These are phyloP conservation scores for Kickxella alabastrina DNA, from an alignment of 192 early-diverging fungal species.

Conservation along the genomic window DNA sequence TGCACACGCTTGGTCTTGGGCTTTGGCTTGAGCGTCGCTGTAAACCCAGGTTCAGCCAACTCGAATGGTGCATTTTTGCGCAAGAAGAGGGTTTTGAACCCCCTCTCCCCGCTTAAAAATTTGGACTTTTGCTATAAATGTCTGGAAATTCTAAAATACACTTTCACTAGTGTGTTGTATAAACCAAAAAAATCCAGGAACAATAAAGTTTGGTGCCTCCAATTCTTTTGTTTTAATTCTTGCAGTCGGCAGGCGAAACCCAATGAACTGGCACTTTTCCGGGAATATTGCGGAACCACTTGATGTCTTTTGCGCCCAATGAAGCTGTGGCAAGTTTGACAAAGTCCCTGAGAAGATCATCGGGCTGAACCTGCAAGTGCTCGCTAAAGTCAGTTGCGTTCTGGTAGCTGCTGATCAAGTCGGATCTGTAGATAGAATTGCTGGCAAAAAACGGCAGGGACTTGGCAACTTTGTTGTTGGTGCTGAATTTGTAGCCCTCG, in stretches of 20 bases:
- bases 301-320: conserved; percentile 46
- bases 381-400: conserved; percentile 63
- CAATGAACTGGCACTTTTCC: conserved; percentile 53
- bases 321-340: conserved; percentile 47
- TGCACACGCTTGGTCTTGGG: too few species aligned
- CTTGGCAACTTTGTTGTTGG: conserved; percentile 3
- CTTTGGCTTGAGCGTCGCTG: too few species aligned
- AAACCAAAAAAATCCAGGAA: too few species aligned
- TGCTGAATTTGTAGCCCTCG: conserved; percentile 24
- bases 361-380: conserved; percentile 61
- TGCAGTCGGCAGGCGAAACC: conserved; percentile 31
- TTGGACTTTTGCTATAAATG: too few species aligned
- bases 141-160: too few species aligned
- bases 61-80: too few species aligned
- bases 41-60: too few species aligned
- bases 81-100: too few species aligned
- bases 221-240: conserved; percentile 14
- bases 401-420: conserved; percentile 69
- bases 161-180: too few species aligned
- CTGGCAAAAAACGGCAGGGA: conserved; percentile 53
- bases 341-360: conserved; percentile 54
- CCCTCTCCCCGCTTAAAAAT: too few species aligned
- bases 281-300: conserved; percentile 72
- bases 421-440: conserved; percentile 58
- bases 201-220: too few species aligned